Percentiles rank a stretch among this genome's conserved stretches.
These are phyloP conservation scores for Ustilago sp. DNA, from an alignment of 1,284 basidiomycete genomes.

Conservation along the genomic window DNA sequence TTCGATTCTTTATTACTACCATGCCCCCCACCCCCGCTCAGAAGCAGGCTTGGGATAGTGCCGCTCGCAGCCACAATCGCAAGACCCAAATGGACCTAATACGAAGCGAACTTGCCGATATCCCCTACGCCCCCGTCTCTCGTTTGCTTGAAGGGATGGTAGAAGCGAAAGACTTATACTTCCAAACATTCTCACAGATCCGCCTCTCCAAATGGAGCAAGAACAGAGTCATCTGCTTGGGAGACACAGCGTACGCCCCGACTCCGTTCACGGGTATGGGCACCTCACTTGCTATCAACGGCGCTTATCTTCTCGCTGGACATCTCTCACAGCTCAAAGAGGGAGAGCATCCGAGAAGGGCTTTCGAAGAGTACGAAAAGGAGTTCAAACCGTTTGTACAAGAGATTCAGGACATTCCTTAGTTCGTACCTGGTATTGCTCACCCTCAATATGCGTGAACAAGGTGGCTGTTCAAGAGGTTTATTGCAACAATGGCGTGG, in stretches of 20 bases:
- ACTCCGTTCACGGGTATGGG: conserved; percentile 57
- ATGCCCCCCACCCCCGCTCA: conserved; percentile 20
- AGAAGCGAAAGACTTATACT: conserved; percentile 44
- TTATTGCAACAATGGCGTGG: conserved; percentile 11
- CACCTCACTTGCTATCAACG: conserved; percentile 45
- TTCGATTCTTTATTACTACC: conserved; percentile 23
- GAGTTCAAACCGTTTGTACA: conserved; percentile 42
- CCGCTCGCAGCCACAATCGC: conserved; percentile 17
- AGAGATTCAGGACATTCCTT: conserved; percentile 42
- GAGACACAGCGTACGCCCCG: conserved; percentile 54
- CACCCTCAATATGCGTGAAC: conserved; percentile 19
- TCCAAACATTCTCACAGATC: conserved; percentile 49
- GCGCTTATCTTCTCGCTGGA: conserved; percentile 50
- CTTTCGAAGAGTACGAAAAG: conserved; percentile 41
- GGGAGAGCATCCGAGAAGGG: conserved; percentile 17
- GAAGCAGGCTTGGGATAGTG: conserved; percentile 24
- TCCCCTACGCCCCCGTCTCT: conserved; percentile 24
- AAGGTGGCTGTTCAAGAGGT: conserved; percentile 15
- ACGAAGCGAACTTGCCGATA: conserved; percentile 20
- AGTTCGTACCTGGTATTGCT: conserved; percentile 28
- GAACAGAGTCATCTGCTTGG: conserved; percentile 47
- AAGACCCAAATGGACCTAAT: conserved; percentile 39
- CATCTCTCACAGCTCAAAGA: conserved; percentile 35
- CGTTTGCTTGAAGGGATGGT: conserved; percentile 38
- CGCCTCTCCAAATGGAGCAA: conserved; percentile 43